These are phyloP conservation scores for Evansstolkia leycettana DNA, from an alignment of 495 filamentous ascomycete species.

Conservation along the genomic window DNA sequence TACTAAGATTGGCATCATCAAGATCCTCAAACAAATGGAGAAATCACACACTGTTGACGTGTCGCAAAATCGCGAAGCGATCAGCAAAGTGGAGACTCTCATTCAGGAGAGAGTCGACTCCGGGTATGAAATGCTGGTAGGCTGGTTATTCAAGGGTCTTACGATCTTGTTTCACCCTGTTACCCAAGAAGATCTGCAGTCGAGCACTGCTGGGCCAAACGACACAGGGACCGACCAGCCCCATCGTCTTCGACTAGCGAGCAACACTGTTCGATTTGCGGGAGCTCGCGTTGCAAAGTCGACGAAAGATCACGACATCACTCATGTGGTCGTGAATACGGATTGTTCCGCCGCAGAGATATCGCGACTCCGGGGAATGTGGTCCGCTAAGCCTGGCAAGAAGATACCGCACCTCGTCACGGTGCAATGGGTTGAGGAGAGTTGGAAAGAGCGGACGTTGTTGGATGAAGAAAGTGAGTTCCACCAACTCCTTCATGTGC, in stretches of 20 bases:
- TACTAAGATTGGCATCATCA: not conserved
- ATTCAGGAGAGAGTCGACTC: slow-evolving; percentile 34
- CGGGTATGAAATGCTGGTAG: slow-evolving; percentile 30
- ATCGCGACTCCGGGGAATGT: slow-evolving; percentile 14
- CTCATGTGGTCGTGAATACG: slow-evolving; percentile 24
- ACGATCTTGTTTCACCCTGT: slow-evolving; percentile 39
- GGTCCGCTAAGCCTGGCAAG: slow-evolving; percentile 15
- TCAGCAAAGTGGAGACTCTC: slow-evolving; percentile 42
- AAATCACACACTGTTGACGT: slow-evolving; percentile 13
- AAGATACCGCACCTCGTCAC: slow-evolving; percentile 61
- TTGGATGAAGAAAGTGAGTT: slow-evolving; percentile 65
- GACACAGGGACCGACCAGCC: not conserved
- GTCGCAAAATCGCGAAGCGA: slow-evolving; percentile 20
- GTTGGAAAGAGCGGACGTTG: slow-evolving; percentile 66
- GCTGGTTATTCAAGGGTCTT: slow-evolving; percentile 57
- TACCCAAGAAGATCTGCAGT: not conserved
- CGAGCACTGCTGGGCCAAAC: not conserved
- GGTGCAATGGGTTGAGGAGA: slow-evolving; percentile 61
- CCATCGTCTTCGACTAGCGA: slow-evolving; percentile 13
- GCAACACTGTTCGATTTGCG: slow-evolving; percentile 49
- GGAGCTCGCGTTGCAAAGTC: slow-evolving; percentile 32
- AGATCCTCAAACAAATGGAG: slow-evolving; percentile 38
- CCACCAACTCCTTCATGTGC: too few species aligned
- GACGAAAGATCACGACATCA: slow-evolving; percentile 9
- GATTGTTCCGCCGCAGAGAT: slow-evolving; percentile 10